Base-by-base conservation (phyloP, 2,329 filamentous ascomycete genomes). In the Talaromyces sp. region DNA sequence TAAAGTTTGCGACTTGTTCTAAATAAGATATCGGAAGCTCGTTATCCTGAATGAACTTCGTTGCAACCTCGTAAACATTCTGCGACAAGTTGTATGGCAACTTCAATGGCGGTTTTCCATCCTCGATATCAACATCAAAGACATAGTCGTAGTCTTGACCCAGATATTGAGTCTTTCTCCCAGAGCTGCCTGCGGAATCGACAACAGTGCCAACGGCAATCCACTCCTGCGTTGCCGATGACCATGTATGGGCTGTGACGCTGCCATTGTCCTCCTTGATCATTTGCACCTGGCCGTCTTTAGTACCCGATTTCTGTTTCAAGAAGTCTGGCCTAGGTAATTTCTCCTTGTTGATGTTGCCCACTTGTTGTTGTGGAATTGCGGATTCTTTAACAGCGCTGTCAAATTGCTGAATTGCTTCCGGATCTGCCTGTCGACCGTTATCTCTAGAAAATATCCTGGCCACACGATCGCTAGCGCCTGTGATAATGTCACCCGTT, bases 91-190 rank as follows among this genome's bases (percentile, higher is more conserved):
- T 97, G 76, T 90, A 97, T 0, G 93, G 92, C n/a, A 97, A 81
- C 74, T 97, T 97, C 52, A 97, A 80, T 0, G 93, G 86, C 12
- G 93, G 92, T 70, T 95, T 93, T 57, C 92, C 93, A 69, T 97
- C 93, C 72, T 96, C 91, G 63, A 97, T 95, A 68, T 96, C 92
- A 27, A 97, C 92, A 70, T 97, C 92, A 66, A 97, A 97, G 9
- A 99, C 92, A 69, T 89, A 97, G 71, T 99, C 94, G 72, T 96
- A 99, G 63, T 93, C 90, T 70, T 96, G 85, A 32, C 93, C 93
- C 1, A 90, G 81, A 70, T 93, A 88, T 61, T 87, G 82, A 8
- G 86, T 85, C 76, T 92, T 92, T 61, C 86, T 86, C 11, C 91
- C 90, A 65, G 87, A 91, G 70, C 91, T 95, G 41, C 89, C 91